Evolutionary conservation across 2,329 filamentous ascomycete genomes (phyloP), one percentile per base, ranked within the genome.

Genomic region (Trichophyton rubrum): DNA sequence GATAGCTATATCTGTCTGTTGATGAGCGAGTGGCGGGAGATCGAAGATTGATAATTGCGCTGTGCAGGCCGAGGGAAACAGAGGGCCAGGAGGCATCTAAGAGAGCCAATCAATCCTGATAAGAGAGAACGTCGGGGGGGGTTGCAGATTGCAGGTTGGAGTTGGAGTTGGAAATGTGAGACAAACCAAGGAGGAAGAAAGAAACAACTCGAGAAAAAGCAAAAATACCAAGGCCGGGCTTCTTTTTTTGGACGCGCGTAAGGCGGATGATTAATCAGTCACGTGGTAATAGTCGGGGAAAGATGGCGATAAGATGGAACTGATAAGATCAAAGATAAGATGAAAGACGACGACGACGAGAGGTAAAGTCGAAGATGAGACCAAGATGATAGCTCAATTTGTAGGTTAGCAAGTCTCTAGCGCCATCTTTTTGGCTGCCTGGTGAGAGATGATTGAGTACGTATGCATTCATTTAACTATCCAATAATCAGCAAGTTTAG

Each of bases 211-310:
- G 61, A 61, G 61, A 63, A 64, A 38, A 43, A 45, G 56, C 59
- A 62, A 62, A 22, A 27, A 43, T 67, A 68, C 69, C 7, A 66
- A 66, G 2, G 67, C 66, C 15, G 27, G 17, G 5, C 5, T 17
- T 35, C n/a, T 40, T 56, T 56, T 56, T 38, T 30, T 56, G 53
- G 35, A 35, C 27, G 27, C 27, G 27, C 53, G 53, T 51, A 51
- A 51, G 45, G 20, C 24, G 11, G 45, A 51, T 51, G 22, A 51
- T 3, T 51, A 24, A 51, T 20, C 20, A 51, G 6, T 24, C 45
- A 51, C 43, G 43, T 47, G 43, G 9, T 47, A 8, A 47, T 20
- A 47, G 6, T 13, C 11, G 2, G 33, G 27, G 27, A 7, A 30
- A 7, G 27, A 30, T 8, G 27, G 33, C 33, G 33, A 38, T 38